Percentiles rank a stretch among this genome's conserved stretches.
Evolutionary conservation across 345 rosid species (phyloP).

Genomic region (Populus pruinosa): DNA sequence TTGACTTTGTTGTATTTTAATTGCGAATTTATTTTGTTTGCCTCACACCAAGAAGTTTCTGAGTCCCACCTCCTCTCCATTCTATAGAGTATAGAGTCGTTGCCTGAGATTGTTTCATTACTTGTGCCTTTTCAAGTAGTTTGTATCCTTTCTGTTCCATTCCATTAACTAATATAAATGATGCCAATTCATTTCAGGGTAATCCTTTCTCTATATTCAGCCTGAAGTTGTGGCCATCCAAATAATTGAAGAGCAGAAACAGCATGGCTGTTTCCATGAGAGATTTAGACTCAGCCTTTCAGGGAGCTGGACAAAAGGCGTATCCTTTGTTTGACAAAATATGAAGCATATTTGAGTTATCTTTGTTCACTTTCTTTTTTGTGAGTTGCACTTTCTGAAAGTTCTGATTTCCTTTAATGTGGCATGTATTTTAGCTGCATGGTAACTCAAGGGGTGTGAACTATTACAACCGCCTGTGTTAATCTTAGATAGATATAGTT

Average conservation of each 20-base stretch:
- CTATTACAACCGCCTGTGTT: neutral
- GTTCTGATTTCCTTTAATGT: neutral
- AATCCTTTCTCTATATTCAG: conserved; percentile 19
- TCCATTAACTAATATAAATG: conserved; percentile 12
- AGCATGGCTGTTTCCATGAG: conserved; percentile 95
- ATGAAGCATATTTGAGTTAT: conserved; percentile 9
- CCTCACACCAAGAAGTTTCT: neutral
- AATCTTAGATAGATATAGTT: neutral
- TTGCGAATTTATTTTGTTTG: neutral
- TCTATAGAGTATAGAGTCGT: neutral
- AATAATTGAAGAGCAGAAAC: conserved; percentile 32
- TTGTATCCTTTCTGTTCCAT: neutral
- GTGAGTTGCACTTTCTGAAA: neutral
- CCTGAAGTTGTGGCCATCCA: conserved; percentile 31
- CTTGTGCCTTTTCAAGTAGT: neutral
- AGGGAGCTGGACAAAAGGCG: conserved; percentile 96
- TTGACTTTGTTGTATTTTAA: neutral
- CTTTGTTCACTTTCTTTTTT: neutral
- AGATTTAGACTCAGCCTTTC: conserved; percentile 95
- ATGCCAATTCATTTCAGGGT: conserved; percentile 29
- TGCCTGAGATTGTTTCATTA: conserved; percentile 11
- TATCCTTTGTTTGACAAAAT: conserved; percentile 57
- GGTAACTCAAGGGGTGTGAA: neutral
- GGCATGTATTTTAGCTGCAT: neutral
- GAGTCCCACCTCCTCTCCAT: neutral